These are phyloP conservation scores for Castanea mollissima DNA, from an alignment of 306 rosid genomes.

Conservation along the genomic window DNA sequence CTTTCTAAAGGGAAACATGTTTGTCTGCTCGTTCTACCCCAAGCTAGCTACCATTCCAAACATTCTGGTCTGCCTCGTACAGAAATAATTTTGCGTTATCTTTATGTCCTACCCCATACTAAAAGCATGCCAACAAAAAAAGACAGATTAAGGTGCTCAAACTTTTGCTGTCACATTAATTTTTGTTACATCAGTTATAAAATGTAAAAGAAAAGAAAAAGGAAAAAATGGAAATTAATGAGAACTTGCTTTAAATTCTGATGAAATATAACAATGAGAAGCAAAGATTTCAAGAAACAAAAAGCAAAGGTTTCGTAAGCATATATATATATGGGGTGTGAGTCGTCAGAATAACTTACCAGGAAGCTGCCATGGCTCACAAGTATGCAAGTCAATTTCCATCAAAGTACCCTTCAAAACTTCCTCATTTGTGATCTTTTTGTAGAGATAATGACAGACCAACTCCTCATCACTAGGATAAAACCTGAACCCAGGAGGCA, in stretches of 20 bases:
- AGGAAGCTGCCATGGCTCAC: conserved; percentile 99
- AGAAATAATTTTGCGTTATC: not conserved
- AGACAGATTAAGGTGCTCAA: not conserved
- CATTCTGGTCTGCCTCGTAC: conserved; percentile 15
- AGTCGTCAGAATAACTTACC: conserved; percentile 36
- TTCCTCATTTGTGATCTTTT: conserved; percentile 78
- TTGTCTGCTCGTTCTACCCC: conserved; percentile 12
- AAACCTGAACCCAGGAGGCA: conserved; percentile 97
- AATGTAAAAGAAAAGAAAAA: not conserved
- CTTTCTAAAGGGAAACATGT: conserved; percentile 2
- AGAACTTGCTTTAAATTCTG: too few species aligned
- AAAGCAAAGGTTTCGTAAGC: not conserved
- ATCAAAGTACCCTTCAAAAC: conserved; percentile 79
- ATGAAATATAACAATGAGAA: not conserved
- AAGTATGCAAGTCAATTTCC: conserved; percentile 86
- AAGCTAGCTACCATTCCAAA: not conserved
- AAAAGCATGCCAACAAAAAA: not conserved
- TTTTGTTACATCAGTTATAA: not conserved
- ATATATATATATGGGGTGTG: not conserved
- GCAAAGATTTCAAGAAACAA: not conserved
- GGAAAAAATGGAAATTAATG: not conserved
- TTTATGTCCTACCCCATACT: not conserved
- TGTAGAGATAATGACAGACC: conserved; percentile 88
- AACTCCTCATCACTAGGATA: conserved; percentile 92
- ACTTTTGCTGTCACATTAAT: not conserved